These are phyloP conservation scores for Phylloporus rhodoxanthus DNA, from an alignment of 768 basidiomycete genomes.

Conservation along the genomic window DNA sequence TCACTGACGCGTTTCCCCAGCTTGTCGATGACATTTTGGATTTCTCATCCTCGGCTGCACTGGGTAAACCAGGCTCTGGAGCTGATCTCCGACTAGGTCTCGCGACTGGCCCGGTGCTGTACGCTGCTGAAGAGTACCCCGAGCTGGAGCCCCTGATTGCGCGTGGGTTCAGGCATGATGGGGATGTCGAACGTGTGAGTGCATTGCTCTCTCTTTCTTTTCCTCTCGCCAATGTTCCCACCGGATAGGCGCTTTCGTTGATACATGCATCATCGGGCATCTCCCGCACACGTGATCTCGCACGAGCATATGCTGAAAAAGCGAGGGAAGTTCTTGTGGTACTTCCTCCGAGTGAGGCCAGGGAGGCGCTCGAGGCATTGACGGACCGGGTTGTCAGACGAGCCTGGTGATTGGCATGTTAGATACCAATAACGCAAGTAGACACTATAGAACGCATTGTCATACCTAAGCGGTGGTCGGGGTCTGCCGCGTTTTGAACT, in stretches of 20 bases:
- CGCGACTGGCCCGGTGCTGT: conserved; percentile 81
- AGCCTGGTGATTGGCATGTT: conserved; percentile 37
- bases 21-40: conserved; percentile 95
- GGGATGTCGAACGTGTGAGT: conserved; percentile 76
- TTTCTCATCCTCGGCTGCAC: conserved; percentile 70
- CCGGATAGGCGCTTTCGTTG: conserved; percentile 54
- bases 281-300: conserved; percentile 72
- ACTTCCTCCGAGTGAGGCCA: conserved; percentile 79
- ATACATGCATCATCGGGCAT: conserved; percentile 62
- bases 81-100: conserved; percentile 79
- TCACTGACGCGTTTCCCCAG: conserved; percentile 35
- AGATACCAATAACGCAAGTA: background rate
- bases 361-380: conserved; percentile 66
- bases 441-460: background rate
- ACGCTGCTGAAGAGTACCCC: conserved; percentile 80
- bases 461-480: conserved; percentile 16
- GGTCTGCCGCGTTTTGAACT: conserved; percentile 7
- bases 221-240: background rate
- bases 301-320: conserved; percentile 65
- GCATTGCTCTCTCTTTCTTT: background rate
- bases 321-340: conserved; percentile 63
- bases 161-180: conserved; percentile 68
- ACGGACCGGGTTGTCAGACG: conserved; percentile 63
- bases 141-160: conserved; percentile 71
- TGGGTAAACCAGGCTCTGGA: conserved; percentile 84